These are phyloP conservation scores for Aphanomyces astaci DNA, from an alignment of 352 stramenopile genomes.

Conservation along the genomic window DNA sequence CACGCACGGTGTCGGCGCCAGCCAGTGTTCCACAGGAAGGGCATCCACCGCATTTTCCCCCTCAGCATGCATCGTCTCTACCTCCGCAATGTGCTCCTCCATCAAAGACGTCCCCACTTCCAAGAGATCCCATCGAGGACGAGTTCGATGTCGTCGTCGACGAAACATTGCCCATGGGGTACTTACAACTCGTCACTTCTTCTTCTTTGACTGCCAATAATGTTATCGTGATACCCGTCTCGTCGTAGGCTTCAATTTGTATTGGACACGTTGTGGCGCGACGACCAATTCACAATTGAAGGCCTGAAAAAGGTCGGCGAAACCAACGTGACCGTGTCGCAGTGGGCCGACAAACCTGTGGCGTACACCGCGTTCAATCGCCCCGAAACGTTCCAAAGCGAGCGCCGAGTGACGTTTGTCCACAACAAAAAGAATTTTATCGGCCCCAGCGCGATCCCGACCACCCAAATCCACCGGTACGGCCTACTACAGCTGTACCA, in stretches of 20 bases:
- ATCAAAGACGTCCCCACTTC: background rate
- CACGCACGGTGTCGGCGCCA: background rate
- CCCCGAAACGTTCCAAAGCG: slow-evolving; percentile 53
- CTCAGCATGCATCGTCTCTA: background rate
- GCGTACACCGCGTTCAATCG: slow-evolving; percentile 50
- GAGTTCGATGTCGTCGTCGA: slow-evolving; percentile 73
- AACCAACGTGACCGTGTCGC: slow-evolving; percentile 47
- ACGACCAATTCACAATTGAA: slow-evolving; percentile 16
- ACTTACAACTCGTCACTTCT: background rate
- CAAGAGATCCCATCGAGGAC: slow-evolving; percentile 8
- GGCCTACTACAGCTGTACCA: background rate
- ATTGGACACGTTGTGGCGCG: slow-evolving; percentile 13
- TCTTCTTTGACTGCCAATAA: background rate
- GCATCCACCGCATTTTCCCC: background rate
- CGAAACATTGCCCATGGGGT: slow-evolving; percentile 65
- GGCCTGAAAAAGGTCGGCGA: slow-evolving; percentile 27
- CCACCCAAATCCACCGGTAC: slow-evolving; percentile 60
- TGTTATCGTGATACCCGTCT: background rate
- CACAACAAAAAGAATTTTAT: slow-evolving; percentile 89
- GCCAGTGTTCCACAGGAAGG: background rate
- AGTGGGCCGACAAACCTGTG: slow-evolving; percentile 36
- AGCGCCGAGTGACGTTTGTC: slow-evolving; percentile 45
- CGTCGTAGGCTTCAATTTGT: slow-evolving; percentile 15
- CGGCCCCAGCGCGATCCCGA: slow-evolving; percentile 67
- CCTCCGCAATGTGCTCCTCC: background rate